These are phyloP conservation scores for Penicillium sp. DNA, from an alignment of 2,329 filamentous ascomycete species.

Conservation along the genomic window DNA sequence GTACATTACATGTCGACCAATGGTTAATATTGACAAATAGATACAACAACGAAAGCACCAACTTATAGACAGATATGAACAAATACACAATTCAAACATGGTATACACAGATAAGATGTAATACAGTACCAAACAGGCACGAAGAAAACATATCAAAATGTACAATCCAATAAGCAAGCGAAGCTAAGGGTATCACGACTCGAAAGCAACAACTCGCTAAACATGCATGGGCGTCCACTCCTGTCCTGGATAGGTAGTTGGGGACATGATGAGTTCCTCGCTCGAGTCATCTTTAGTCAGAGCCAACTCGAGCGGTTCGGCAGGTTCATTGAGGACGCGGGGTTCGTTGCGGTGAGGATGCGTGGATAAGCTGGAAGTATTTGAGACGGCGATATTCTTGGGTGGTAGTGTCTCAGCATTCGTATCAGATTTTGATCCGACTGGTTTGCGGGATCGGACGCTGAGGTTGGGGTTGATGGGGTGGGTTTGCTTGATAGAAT, in stretches of 20 bases:
- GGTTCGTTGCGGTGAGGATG: slow-evolving; percentile 22
- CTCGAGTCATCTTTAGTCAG: slow-evolving; percentile 35
- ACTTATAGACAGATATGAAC: no score
- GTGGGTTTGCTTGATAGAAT: not conserved
- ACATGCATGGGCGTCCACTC: slow-evolving; percentile 39
- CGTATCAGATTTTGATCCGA: not conserved
- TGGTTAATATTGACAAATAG: no score
- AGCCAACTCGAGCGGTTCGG: slow-evolving; percentile 33
- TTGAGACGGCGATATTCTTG: slow-evolving; percentile 9
- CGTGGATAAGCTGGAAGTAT: slow-evolving; percentile 6
- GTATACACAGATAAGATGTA: not conserved
- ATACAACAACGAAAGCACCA: no score
- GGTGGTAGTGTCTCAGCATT: not conserved
- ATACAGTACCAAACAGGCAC: not conserved
- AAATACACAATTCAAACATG: no score
- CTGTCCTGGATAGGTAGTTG: slow-evolving; percentile 47
- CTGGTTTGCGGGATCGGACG: slow-evolving; percentile 11
- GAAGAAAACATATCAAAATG: not conserved
- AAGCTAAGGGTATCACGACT: not conserved
- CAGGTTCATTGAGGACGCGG: slow-evolving; percentile 18
- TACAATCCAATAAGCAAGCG: not conserved
- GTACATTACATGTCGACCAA: no score
- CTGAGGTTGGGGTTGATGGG: slow-evolving; percentile 2
- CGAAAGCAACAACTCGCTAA: slow-evolving; percentile 1
- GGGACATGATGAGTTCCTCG: slow-evolving; percentile 45